A percentile compares a stretch with the other conserved stretches of the same genome.
These are phyloP conservation scores for Antrodiella citrinella DNA, from an alignment of 768 basidiomycete species.

Conservation along the genomic window DNA sequence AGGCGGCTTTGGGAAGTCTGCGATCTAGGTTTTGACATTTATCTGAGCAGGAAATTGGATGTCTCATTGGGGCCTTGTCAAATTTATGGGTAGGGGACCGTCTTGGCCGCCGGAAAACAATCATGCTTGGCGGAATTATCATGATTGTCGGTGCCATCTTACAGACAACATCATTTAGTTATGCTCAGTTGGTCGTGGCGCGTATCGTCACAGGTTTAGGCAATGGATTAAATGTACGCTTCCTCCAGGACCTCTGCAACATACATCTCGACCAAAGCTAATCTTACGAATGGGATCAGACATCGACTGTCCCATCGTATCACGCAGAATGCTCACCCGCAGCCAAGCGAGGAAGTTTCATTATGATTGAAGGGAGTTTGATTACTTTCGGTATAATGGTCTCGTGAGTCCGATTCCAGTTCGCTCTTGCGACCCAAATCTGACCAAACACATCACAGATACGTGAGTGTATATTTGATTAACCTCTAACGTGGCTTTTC, in stretches of 20 bases:
- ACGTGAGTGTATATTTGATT: constrained; percentile 18
- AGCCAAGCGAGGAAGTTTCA: constrained; percentile 48
- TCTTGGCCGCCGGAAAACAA: constrained; percentile 51
- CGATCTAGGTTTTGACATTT: not conserved
- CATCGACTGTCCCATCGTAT: constrained; percentile 57
- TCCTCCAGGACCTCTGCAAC: not conserved
- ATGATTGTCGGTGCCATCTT: constrained; percentile 60
- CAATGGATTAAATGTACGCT: constrained; percentile 50
- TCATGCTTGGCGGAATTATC: constrained; percentile 47
- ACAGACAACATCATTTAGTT: constrained; percentile 48
- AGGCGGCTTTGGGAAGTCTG: constrained; percentile 6
- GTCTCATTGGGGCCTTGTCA: constrained; percentile 53
- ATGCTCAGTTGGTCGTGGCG: constrained; percentile 54
- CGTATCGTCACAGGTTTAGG: constrained; percentile 56
- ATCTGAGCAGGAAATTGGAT: constrained; percentile 47
- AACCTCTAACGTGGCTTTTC: too few relatives aligned
- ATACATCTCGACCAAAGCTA: not conserved
- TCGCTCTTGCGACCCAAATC: not conserved
- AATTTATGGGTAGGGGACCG: constrained; percentile 55
- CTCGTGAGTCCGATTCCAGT: constrained; percentile 32
- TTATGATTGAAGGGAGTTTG: constrained; percentile 58
- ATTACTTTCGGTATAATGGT: constrained; percentile 60
- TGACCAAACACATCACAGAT: constrained; percentile 13
- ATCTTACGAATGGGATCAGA: too few relatives aligned
- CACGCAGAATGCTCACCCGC: constrained; percentile 61